Evolutionary conservation across 768 basidiomycete species (phyloP).

Genomic region (Agrocybe pediades): DNA sequence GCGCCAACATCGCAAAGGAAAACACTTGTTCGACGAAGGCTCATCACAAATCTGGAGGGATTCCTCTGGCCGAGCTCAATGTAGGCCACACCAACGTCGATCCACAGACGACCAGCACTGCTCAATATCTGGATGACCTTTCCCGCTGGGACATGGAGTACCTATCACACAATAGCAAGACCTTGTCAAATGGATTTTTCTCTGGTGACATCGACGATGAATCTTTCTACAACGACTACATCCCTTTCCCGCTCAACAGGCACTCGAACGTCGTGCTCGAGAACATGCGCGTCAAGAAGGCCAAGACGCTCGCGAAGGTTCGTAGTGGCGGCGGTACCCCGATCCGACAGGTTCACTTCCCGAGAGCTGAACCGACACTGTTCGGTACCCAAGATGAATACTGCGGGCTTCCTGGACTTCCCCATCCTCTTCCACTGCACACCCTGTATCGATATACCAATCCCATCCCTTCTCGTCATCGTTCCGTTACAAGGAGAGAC

Average conservation of each 20-base stretch:
- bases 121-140: conserved; percentile 25
- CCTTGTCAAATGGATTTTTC: conserved; percentile 16
- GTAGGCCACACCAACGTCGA: conserved; percentile 19
- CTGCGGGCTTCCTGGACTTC: conserved; percentile 11
- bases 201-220: conserved; percentile 23
- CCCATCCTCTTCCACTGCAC: conserved; percentile 19
- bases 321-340: conserved; percentile 8
- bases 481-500: conserved; percentile 18
- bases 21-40: conserved; percentile 1
- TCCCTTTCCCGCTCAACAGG: conserved; percentile 22
- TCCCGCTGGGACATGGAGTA: conserved; percentile 26
- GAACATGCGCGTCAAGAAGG: conserved; percentile 25
- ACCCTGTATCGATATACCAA: conserved; percentile 16
- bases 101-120: conserved; percentile 17
- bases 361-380: background rate
- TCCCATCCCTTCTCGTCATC: conserved; percentile 3
- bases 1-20: conserved; percentile 17
- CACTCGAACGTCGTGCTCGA: conserved; percentile 21
- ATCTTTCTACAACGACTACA: conserved; percentile 17
- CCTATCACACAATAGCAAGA: conserved; percentile 7
- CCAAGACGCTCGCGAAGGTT: conserved; percentile 17
- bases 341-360: conserved; percentile 1
- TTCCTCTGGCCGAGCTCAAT: conserved; percentile 17
- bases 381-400: background rate
- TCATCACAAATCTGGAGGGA: background rate